Conservation (phyloP, 1,139 yeast species). For the Zhuliangozyma blackwelliae region DNA sequence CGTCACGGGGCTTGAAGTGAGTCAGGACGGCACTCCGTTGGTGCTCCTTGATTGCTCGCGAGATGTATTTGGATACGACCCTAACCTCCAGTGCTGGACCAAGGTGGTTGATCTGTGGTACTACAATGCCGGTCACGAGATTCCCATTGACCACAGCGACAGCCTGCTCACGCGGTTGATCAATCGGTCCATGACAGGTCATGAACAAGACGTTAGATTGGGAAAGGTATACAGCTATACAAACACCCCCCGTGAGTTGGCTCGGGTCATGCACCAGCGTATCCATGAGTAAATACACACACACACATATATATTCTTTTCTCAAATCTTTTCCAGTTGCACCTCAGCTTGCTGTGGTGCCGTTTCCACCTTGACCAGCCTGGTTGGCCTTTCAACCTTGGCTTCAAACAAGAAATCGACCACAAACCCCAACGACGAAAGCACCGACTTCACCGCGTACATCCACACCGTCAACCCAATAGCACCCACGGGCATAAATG, state of each 20-base stretch:
- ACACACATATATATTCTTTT: constrained; percentile 1
- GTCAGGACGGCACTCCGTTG: constrained; percentile 39
- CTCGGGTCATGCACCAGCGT: not conserved
- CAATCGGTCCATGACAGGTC: constrained; percentile 7
- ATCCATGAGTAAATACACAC: too few species aligned
- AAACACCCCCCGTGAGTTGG: constrained; percentile 10
- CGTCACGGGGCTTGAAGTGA: constrained; percentile 28
- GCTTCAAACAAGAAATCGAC: constrained; percentile 25
- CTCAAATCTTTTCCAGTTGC: too few species aligned
- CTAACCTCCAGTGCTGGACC: constrained; percentile 42
- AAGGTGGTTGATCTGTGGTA: constrained; percentile 49
- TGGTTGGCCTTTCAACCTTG: constrained; percentile 20
- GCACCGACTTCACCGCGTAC: constrained; percentile 33
- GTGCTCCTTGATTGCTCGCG: constrained; percentile 29
- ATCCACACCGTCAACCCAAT: constrained; percentile 53
- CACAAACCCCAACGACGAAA: constrained; percentile 24
- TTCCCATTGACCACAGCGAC: not conserved
- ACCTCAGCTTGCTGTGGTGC: not conserved
- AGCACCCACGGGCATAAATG: constrained; percentile 54
- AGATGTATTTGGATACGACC: constrained; percentile 39
- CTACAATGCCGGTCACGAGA: constrained; percentile 13
- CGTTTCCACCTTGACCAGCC: constrained; percentile 8
- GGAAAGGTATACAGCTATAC: constrained; percentile 20
- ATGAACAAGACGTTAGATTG: constrained; percentile 17
- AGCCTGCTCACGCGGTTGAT: constrained; percentile 3